A percentile compares a stretch with the other conserved stretches of the same genome.
These are phyloP conservation scores for Sclerotinia trifoliorum DNA, from an alignment of 2,329 filamentous ascomycete species.

Conservation along the genomic window DNA sequence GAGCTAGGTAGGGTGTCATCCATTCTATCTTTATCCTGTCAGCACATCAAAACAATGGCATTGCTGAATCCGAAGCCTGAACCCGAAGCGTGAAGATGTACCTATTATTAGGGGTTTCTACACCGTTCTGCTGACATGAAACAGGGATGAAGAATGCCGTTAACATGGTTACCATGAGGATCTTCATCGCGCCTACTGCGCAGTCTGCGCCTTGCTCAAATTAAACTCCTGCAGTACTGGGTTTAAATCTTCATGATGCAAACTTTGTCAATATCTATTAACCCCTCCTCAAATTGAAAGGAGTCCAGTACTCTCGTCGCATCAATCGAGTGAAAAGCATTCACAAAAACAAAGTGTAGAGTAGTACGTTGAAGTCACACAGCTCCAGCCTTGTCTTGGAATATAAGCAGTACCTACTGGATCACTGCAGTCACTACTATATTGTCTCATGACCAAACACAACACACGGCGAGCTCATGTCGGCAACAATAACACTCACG, in stretches of 20 bases:
- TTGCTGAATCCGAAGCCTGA: not conserved
- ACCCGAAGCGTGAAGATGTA: slow-evolving; percentile 8
- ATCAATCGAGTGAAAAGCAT: not conserved
- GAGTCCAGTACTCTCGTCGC: not conserved
- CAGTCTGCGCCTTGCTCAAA: slow-evolving; percentile 19
- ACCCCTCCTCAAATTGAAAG: slow-evolving; percentile 16
- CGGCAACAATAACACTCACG: slow-evolving; percentile 38
- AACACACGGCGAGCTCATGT: slow-evolving; percentile 31
- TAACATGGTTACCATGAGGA: slow-evolving; percentile 22
- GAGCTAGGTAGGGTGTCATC: not conserved
- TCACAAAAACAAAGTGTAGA: not conserved
- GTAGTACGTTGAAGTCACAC: slow-evolving; percentile 4
- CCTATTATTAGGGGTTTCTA: slow-evolving; percentile 11
- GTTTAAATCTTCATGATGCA: not conserved
- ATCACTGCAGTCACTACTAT: slow-evolving; percentile 5
- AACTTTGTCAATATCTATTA: not conserved
- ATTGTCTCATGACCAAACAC: slow-evolving; percentile 28
- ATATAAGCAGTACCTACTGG: slow-evolving; percentile 8
- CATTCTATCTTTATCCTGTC: not conserved
- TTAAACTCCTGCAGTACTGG: slow-evolving; percentile 11
- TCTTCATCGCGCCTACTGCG: slow-evolving; percentile 16
- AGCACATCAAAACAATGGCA: slow-evolving; percentile 1
- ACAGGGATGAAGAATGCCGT: slow-evolving; percentile 20
- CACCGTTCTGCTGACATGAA: slow-evolving; percentile 9
- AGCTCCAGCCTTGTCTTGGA: slow-evolving; percentile 6